A percentile compares a stretch with the other conserved stretches of the same genome.
phyloP scores from a whole-genome alignment of 1,139 yeast genomes.

The Suhomyces taliae region DNA sequence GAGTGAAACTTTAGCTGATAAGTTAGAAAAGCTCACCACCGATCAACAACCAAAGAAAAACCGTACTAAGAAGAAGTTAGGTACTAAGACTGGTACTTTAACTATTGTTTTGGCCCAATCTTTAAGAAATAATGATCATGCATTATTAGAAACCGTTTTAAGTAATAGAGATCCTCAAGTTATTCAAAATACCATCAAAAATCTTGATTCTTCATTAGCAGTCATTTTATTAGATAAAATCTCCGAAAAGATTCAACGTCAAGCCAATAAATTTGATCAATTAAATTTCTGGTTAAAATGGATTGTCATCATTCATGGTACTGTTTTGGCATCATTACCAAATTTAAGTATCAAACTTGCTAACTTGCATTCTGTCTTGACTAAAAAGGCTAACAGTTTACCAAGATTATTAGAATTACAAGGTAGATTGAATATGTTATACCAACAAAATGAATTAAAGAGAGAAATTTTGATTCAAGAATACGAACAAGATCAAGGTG shows the following conservation, averaged over 20 bases:
- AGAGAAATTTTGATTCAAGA: constrained; percentile 44
- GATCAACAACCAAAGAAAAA: constrained; percentile 23
- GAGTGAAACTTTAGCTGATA: constrained; percentile 61
- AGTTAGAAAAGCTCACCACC: constrained; percentile 45
- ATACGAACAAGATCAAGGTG: constrained; percentile 26
- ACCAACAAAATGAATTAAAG: constrained; percentile 70
- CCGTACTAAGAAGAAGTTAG: constrained; percentile 26
- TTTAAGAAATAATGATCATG: constrained; percentile 67
- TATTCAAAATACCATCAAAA: constrained; percentile 69
- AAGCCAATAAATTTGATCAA: constrained; percentile 63
- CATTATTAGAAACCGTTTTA: constrained; percentile 77
- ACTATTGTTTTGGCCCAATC: constrained; percentile 71
- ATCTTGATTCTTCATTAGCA: constrained; percentile 71
- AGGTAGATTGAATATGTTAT: constrained; percentile 72
- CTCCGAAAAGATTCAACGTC: constrained; percentile 80
- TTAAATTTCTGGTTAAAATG: constrained; percentile 90
- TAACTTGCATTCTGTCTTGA: constrained; percentile 73
- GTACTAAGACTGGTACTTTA: constrained; percentile 58
- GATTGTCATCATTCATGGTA: constrained; percentile 90
- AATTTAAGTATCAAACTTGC: constrained; percentile 68
- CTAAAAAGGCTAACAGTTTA: constrained; percentile 70
- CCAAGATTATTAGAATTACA: constrained; percentile 81
- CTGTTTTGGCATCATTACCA: constrained; percentile 66
- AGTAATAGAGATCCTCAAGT: constrained; percentile 71
- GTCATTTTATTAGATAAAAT: constrained; percentile 75